These are phyloP conservation scores for Fusarium nematophilum DNA, from an alignment of 2,329 filamentous ascomycete species.

Conservation along the genomic window DNA sequence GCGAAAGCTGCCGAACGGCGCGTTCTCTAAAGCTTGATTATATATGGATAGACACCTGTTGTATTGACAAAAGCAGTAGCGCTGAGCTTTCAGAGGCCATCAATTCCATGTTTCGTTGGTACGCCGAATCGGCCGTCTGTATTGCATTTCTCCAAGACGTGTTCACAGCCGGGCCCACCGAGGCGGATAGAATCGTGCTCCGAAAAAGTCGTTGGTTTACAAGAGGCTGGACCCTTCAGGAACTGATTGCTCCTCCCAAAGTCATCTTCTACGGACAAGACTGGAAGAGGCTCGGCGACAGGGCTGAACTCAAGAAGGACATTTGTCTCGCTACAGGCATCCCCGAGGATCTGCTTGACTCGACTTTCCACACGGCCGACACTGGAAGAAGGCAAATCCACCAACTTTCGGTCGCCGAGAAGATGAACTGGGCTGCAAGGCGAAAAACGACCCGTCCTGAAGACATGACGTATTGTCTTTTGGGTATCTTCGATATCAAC, in stretches of 20 bases:
- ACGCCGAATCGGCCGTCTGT: slow-evolving; percentile 42
- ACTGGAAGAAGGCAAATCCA: slow-evolving; percentile 10
- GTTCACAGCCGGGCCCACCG: neutral
- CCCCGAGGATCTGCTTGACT: slow-evolving; percentile 29
- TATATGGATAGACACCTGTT: slow-evolving; percentile 49
- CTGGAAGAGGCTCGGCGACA: slow-evolving; percentile 36
- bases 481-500: slow-evolving; percentile 49
- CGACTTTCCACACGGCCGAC: slow-evolving; percentile 17
- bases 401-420: slow-evolving; percentile 41
- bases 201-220: slow-evolving; percentile 40
- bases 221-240: slow-evolving; percentile 47
- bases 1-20: slow-evolving; percentile 35
- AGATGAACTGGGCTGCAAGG: slow-evolving; percentile 46
- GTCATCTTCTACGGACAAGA: slow-evolving; percentile 40
- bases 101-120: slow-evolving; percentile 51
- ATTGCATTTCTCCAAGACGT: slow-evolving; percentile 44
- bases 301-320: slow-evolving; percentile 30
- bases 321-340: slow-evolving; percentile 36
- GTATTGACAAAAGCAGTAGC: slow-evolving; percentile 48
- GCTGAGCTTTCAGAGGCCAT: slow-evolving; percentile 48
- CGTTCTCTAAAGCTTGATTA: slow-evolving; percentile 32
- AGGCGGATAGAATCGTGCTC: slow-evolving; percentile 5
- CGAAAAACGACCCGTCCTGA: slow-evolving; percentile 46
- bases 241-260: slow-evolving; percentile 44
- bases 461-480: slow-evolving; percentile 48